Evolutionary conservation across 2,329 filamentous ascomycete genomes (phyloP).

Genomic region (Podosphaera xanthii): DNA sequence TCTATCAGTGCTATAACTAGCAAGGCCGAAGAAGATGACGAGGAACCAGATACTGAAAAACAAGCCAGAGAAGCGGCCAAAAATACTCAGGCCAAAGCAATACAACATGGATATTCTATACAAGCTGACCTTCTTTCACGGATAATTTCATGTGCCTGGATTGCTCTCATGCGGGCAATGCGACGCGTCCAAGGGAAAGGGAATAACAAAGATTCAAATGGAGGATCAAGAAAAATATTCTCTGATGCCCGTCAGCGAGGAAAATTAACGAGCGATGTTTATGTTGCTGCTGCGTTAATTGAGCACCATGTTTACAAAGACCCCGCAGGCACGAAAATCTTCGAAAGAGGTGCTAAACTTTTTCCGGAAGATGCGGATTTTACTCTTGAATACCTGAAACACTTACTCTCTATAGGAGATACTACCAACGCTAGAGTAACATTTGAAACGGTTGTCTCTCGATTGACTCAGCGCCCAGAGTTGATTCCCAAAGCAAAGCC

Average conservation of each 20-base stretch:
- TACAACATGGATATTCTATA: conserved; percentile 43
- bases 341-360: conserved; percentile 77
- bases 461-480: conserved; percentile 55
- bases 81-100: conserved; percentile 34
- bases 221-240: conserved; percentile 69
- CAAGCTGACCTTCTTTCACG: conserved; percentile 59
- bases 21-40: conserved; percentile 27
- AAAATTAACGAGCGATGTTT: conserved; percentile 79
- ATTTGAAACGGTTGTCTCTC: conserved; percentile 82
- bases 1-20: conserved; percentile 19
- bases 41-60: conserved; percentile 17
- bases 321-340: conserved; percentile 76
- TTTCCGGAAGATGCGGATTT: conserved; percentile 89
- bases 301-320: conserved; percentile 96
- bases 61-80: conserved; percentile 24
- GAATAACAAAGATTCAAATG: conserved; percentile 20
- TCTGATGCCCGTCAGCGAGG: conserved; percentile 71
- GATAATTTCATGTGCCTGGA: conserved; percentile 84
- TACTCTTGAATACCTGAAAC: conserved; percentile 87
- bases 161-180: conserved; percentile 81
- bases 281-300: conserved; percentile 77
- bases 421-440: conserved; percentile 87
- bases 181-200: conserved; percentile 78
- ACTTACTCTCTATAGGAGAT: conserved; percentile 77
- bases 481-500: conserved; percentile 54